Conservation (phyloP, 768 basidiomycete species). For the Flagelloscypha sp. region DNA sequence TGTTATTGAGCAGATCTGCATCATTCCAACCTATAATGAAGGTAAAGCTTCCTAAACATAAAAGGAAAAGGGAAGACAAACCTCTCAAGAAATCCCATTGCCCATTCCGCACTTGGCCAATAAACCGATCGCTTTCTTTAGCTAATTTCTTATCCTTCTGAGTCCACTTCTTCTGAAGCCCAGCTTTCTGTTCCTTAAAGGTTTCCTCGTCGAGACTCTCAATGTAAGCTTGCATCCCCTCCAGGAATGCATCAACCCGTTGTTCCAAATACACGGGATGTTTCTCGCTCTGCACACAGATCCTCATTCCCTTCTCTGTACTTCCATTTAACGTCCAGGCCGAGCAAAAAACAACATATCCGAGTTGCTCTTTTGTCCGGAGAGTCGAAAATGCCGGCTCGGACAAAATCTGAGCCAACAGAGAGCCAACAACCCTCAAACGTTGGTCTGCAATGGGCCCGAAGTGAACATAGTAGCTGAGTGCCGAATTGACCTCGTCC, state of each 20-base stretch:
- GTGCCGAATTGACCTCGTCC: constrained; percentile 77
- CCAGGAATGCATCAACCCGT: constrained; percentile 84
- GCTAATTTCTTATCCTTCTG: constrained; percentile 84
- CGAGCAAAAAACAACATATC: constrained; percentile 76
- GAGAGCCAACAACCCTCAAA: constrained; percentile 55
- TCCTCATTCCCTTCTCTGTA: constrained; percentile 66
- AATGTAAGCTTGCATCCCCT: constrained; percentile 59
- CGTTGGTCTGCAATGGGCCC: constrained; percentile 59
- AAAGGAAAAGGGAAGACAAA: constrained; percentile 31
- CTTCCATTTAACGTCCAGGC: constrained; percentile 52
- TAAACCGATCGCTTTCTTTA: constrained; percentile 69
- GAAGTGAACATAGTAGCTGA: constrained; percentile 81
- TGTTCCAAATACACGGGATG: constrained; percentile 72
- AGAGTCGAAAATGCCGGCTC: constrained; percentile 90
- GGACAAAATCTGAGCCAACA: constrained; percentile 78
- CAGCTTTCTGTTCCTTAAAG: constrained; percentile 70
- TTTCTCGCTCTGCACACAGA: constrained; percentile 86
- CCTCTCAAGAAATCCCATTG: constrained; percentile 83
- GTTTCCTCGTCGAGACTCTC: constrained; percentile 61
- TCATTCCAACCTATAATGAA: constrained; percentile 64
- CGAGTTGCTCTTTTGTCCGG: constrained; percentile 91
- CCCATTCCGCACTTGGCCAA: constrained; percentile 64
- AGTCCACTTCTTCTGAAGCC: constrained; percentile 72
- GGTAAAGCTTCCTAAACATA: too few species aligned
- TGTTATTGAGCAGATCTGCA: constrained; percentile 48